Percentiles rank a stretch among this genome's conserved stretches.
Evolutionary conservation across 2,329 filamentous ascomycete genomes (phyloP).

Genomic region (Teratosphaeria zuluensis): DNA sequence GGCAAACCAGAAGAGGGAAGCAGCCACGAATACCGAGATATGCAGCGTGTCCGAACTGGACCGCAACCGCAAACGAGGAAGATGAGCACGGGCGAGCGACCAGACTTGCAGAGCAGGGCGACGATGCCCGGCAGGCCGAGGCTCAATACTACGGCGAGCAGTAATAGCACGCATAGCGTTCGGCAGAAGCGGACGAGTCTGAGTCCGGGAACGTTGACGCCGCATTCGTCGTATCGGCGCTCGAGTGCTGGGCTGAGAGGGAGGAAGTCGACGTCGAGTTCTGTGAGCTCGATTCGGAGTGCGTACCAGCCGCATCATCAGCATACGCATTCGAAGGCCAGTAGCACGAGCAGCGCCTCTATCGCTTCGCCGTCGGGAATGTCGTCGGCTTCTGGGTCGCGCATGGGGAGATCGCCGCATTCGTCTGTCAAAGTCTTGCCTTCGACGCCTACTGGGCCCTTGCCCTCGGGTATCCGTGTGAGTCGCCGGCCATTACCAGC

Average conservation of each 20-base stretch:
- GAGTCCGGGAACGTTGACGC: constrained; percentile 70
- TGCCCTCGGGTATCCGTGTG: constrained; percentile 78
- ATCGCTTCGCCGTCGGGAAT: constrained; percentile 39
- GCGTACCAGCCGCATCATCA: constrained; percentile 72
- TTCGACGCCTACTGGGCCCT: constrained; percentile 68
- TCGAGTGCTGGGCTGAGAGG: constrained; percentile 76
- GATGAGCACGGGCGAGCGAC: constrained; percentile 25
- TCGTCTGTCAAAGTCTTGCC: constrained; percentile 92
- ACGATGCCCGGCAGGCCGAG: constrained; percentile 33
- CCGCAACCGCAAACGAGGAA: constrained; percentile 22
- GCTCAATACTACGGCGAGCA: constrained; percentile 32
- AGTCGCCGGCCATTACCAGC: constrained; percentile 23
- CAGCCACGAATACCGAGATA: constrained; percentile 14
- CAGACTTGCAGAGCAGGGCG: constrained; percentile 28
- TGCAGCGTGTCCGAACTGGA: constrained; percentile 27
- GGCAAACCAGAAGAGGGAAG: constrained; percentile 8
- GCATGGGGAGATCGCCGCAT: constrained; percentile 65
- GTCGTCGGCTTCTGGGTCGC: constrained; percentile 47
- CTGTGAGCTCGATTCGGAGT: constrained; percentile 82
- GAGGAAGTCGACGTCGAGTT: constrained; percentile 91
- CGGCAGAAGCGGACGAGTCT: constrained; percentile 45
- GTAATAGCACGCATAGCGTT: constrained; percentile 23
- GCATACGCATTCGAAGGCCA: constrained; percentile 60
- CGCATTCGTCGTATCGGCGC: constrained; percentile 74
- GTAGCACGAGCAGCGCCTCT: constrained; percentile 75